These are phyloP conservation scores for Gymnopus androsaceus DNA, from an alignment of 1,284 basidiomycete genomes.

Conservation along the genomic window DNA sequence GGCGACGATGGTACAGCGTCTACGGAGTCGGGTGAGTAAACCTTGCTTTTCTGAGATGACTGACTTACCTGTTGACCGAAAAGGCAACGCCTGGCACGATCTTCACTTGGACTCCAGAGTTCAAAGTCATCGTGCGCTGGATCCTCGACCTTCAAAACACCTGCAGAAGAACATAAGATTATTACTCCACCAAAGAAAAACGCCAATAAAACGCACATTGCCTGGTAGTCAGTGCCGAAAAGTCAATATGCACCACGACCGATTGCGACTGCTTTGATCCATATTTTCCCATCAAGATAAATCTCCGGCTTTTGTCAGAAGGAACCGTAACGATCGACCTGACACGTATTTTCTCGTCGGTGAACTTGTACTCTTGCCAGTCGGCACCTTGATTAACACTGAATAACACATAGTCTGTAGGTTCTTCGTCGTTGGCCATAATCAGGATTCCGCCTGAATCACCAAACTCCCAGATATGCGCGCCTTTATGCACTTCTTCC, in stretches of 20 bases:
- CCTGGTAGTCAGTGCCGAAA: conserved; percentile 72
- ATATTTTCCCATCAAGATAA: conserved; percentile 81
- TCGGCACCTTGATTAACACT: conserved; percentile 85
- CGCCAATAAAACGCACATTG: conserved; percentile 58
- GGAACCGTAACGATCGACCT: conserved; percentile 86
- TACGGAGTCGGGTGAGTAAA: conserved; percentile 32
- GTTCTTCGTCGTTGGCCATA: conserved; percentile 93
- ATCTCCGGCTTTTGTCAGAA: conserved; percentile 87
- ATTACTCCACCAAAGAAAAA: not conserved
- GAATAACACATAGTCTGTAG: conserved; percentile 88
- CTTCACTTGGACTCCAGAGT: conserved; percentile 90
- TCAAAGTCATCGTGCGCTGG: conserved; percentile 90
- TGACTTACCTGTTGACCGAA: conserved; percentile 79
- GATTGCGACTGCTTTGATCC: conserved; percentile 48
- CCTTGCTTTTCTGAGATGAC: not conserved
- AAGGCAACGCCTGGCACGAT: conserved; percentile 76
- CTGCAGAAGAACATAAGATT: conserved; percentile 40
- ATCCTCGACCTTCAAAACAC: conserved; percentile 67
- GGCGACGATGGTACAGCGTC: conserved; percentile 87
- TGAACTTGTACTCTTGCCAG: conserved; percentile 90
- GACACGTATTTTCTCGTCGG: conserved; percentile 62
- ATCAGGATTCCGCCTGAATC: conserved; percentile 94
- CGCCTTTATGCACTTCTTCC: conserved; percentile 98
- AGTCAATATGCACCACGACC: conserved; percentile 88
- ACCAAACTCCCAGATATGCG: conserved; percentile 97